These are phyloP conservation scores for Polyplosphaeria fusca DNA, from an alignment of 495 filamentous ascomycete genomes.

Conservation along the genomic window DNA sequence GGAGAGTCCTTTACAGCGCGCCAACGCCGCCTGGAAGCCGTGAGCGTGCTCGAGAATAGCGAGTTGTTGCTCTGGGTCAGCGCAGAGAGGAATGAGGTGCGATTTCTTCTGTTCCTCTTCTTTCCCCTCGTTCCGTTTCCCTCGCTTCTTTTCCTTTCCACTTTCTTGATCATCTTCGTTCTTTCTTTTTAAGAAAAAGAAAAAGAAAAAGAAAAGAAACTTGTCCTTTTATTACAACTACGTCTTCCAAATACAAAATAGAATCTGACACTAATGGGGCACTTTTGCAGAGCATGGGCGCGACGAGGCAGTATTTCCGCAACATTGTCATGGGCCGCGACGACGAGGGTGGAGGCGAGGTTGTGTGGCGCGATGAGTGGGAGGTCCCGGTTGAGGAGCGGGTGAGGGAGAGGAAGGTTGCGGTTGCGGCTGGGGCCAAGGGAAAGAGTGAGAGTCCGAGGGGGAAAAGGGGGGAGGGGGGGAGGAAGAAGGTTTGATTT, in stretches of 20 bases:
- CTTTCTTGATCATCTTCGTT: background rate
- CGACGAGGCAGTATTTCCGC: slow-evolving; percentile 39
- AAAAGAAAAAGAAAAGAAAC: too few species aligned
- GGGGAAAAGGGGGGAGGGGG: slow-evolving; percentile 11
- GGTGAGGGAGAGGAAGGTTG: slow-evolving; percentile 3
- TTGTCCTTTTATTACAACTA: background rate
- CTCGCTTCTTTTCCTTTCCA: background rate
- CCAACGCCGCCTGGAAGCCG: slow-evolving; percentile 27
- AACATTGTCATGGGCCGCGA: slow-evolving; percentile 33
- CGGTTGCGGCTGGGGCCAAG: slow-evolving; percentile 10
- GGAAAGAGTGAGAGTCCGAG: slow-evolving; percentile 10
- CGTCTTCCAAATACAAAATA: background rate
- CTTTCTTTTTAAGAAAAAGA: too few species aligned
- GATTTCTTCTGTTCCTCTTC: too few species aligned
- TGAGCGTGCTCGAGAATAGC: slow-evolving; percentile 27
- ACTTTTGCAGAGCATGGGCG: slow-evolving; percentile 37
- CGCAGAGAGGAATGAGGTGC: slow-evolving; percentile 31
- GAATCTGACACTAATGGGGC: background rate
- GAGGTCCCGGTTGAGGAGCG: slow-evolving; percentile 14
- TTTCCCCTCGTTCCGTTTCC: too few species aligned
- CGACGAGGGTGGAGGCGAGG: slow-evolving; percentile 21
- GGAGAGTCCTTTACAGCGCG: slow-evolving; percentile 31
- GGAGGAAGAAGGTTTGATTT: slow-evolving; percentile 3
- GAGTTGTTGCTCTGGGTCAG: slow-evolving; percentile 37
- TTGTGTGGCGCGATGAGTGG: slow-evolving; percentile 17